Conservation (phyloP, 768 basidiomycete species). For the Hydnum rufescens region DNA sequence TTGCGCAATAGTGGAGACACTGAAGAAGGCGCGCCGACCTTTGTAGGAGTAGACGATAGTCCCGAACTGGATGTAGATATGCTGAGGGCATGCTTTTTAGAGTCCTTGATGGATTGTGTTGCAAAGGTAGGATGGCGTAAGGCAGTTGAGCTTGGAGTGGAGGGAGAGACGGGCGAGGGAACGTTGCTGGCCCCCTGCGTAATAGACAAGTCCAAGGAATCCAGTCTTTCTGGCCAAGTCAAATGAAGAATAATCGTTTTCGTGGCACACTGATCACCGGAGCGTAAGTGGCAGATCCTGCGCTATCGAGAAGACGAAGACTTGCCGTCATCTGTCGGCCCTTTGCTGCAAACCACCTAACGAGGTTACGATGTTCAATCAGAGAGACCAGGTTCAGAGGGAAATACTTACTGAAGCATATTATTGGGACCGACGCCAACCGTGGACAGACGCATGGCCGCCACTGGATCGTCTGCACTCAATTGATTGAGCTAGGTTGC, state of each 20-base stretch:
- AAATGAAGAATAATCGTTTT: slow-evolving; percentile 72
- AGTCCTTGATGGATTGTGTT: neutral
- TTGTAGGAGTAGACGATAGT: slow-evolving; percentile 4
- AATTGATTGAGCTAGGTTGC: slow-evolving; percentile 22
- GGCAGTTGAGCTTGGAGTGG: slow-evolving; percentile 2
- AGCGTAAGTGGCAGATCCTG: too few species aligned
- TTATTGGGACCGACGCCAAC: slow-evolving; percentile 70
- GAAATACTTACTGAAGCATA: slow-evolving; percentile 53
- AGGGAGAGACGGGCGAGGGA: slow-evolving; percentile 2
- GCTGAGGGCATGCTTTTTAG: neutral
- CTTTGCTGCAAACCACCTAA: slow-evolving; percentile 76
- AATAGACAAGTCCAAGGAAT: neutral
- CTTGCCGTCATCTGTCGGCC: slow-evolving; percentile 77
- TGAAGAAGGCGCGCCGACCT: slow-evolving; percentile 3
- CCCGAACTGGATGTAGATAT: neutral
- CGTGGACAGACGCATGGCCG: slow-evolving; percentile 49
- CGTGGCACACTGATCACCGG: slow-evolving; percentile 63
- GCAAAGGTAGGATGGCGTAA: neutral
- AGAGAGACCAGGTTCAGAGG: too few species aligned
- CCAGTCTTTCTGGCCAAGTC: slow-evolving; percentile 35
- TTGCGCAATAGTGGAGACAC: neutral
- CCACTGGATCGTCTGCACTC: slow-evolving; percentile 41
- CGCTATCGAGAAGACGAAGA: too few species aligned
- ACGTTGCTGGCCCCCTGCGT: slow-evolving; percentile 5
- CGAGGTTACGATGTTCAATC: slow-evolving; percentile 8